Base-by-base conservation (phyloP, 331 rosid species). In the Acacia pycnantha region DNA sequence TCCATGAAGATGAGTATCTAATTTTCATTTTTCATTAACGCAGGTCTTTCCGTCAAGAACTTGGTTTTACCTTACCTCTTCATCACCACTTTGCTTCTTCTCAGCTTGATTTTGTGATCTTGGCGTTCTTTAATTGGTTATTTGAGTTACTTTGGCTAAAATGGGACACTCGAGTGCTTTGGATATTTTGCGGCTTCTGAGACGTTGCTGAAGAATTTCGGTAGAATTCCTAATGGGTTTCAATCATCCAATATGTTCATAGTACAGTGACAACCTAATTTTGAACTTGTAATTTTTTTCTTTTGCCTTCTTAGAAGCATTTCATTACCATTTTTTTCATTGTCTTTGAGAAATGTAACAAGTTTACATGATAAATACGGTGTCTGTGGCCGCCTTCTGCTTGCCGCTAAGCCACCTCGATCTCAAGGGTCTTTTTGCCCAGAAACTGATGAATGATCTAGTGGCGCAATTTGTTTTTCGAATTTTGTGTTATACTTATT, bases 21-120 rank as follows among this genome's bases (percentile, higher is more conserved):
- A 65, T 47, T 46, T 46, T 64, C 41, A 19, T 41, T 44, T 27
- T 44, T 19, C 71, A 76, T 43, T 77, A 26, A 31, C 35, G 62
- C 65, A 77, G 65, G 59, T 31, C 80, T 8, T 61, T 43, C 26
- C 40, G 18, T 43, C 24, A 76, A 73, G 78, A 78, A 81, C 71
- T 61, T 81, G 89, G 65, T 82, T 40, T 61, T 85, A 41, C 73
- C 62, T 6, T 77, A 35, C 13, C 53, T 85, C 41, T 58, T 85
- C 65, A 54, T 86, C 59, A 62, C 54, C 33, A 53, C 59, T 29
- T 78, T 81, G 51, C 46, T 73, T 56, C 67, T 73, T 73, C 77
- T 73, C 65, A 18, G 58, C n/a, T 21, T 12, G 48, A 18, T 73
- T 19, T 8, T 73, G 81, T 79, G 79, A 78, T 70, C 40, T 27